Conservation (phyloP, 2,329 filamentous ascomycete species). For the Tricladium varicosporioides region DNA sequence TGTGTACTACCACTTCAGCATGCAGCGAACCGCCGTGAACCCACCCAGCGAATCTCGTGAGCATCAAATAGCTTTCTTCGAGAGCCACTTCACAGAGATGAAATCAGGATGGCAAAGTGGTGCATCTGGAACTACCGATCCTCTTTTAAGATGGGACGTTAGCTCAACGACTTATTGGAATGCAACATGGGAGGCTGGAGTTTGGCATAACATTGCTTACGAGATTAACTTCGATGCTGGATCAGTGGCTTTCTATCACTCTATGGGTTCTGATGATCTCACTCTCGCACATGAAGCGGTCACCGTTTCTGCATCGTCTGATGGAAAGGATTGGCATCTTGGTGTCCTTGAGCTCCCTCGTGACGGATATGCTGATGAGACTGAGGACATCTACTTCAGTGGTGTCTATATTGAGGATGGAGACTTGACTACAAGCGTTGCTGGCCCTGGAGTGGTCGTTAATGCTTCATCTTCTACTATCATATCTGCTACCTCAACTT, state of each 20-base stretch:
- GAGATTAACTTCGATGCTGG: constrained; percentile 63
- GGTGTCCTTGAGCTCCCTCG: constrained; percentile 63
- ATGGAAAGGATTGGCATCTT: constrained; percentile 69
- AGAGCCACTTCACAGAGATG: constrained; percentile 73
- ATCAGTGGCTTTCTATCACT: constrained; percentile 67
- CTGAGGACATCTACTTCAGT: constrained; percentile 68
- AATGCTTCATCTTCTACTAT: background rate
- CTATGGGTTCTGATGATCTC: constrained; percentile 55
- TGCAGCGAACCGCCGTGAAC: constrained; percentile 59
- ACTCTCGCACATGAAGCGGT: constrained; percentile 57
- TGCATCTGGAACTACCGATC: constrained; percentile 42
- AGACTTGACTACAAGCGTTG: constrained; percentile 37
- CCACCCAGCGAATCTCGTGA: constrained; percentile 59
- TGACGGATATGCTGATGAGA: constrained; percentile 46
- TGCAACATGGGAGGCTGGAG: constrained; percentile 54
- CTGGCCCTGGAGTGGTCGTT: constrained; percentile 21
- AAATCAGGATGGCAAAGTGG: constrained; percentile 63
- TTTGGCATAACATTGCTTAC: constrained; percentile 73
- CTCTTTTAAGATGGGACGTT: constrained; percentile 64
- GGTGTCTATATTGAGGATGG: constrained; percentile 68
- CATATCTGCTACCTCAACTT: background rate
- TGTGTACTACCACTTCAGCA: constrained; percentile 71
- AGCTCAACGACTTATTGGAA: constrained; percentile 59
- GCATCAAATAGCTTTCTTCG: constrained; percentile 63
- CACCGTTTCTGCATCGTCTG: constrained; percentile 55